A percentile compares a stretch with the other conserved stretches of the same genome.
These are phyloP conservation scores for Ceratobasidium sp. DNA, from an alignment of 1,284 basidiomycete genomes.

Conservation along the genomic window DNA sequence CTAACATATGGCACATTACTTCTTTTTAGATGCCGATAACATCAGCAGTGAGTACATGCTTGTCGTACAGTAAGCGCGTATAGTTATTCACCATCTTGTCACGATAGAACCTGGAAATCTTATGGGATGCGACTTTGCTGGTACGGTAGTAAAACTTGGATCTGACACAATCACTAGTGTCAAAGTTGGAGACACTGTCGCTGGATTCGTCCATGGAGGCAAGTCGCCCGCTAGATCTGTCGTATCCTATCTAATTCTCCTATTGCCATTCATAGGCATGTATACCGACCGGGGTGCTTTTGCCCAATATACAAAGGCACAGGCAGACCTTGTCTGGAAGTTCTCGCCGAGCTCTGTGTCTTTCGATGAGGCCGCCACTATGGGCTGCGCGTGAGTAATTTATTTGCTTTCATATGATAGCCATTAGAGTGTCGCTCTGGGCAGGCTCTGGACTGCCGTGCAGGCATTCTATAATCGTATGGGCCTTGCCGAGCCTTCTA, in stretches of 20 bases:
- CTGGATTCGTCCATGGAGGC: slow-evolving; percentile 55
- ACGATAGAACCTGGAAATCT: slow-evolving; percentile 48
- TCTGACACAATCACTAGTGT: slow-evolving; percentile 46
- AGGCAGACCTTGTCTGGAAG: slow-evolving; percentile 38
- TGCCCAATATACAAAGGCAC: slow-evolving; percentile 30
- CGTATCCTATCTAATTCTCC: neutral
- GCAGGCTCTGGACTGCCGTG: slow-evolving; percentile 47
- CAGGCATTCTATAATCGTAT: slow-evolving; percentile 49
- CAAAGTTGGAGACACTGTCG: slow-evolving; percentile 54
- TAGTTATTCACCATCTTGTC: neutral
- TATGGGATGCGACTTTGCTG: slow-evolving; percentile 56
- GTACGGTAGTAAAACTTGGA: slow-evolving; percentile 51
- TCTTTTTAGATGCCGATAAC: slow-evolving; percentile 7
- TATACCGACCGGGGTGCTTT: slow-evolving; percentile 36
- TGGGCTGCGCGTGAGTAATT: slow-evolving; percentile 41
- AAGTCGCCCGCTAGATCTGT: neutral
- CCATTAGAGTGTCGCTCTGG: neutral
- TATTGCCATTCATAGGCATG: neutral
- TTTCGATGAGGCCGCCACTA: slow-evolving; percentile 50
- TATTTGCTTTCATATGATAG: neutral
- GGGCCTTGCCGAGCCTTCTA: slow-evolving; percentile 45
- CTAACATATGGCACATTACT: neutral
- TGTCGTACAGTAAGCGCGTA: neutral
- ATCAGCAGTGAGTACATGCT: slow-evolving; percentile 22
- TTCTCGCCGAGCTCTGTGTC: slow-evolving; percentile 46